Evolutionary conservation across 1,284 basidiomycete species (phyloP), one percentile per base, ranked within the genome.

Genomic region (Ustilago crameri): DNA sequence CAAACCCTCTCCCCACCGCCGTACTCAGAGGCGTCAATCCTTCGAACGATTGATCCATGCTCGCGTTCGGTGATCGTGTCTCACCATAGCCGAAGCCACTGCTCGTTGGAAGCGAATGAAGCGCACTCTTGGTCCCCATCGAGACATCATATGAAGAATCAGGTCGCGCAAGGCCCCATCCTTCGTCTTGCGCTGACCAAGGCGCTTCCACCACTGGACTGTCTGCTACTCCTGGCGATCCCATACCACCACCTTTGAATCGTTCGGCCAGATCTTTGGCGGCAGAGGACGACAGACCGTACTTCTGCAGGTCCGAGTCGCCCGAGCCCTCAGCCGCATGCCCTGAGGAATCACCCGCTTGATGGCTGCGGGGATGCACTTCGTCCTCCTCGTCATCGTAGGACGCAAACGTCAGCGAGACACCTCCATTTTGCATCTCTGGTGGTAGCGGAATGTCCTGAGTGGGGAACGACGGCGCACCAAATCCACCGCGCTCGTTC

Each of bases 321-420:
- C 14, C 44, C 4, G 42, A 3, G 15, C 9, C 20, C 24, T 5
- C 43, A 18, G 5, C 47, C 8, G 20, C 22, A 14, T 9, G 15
- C 32, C 34, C 12, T 14, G 35, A n/a, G 17, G 23, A 12, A 22
- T 18, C 10, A 24, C 22, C 18, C 22, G n/a, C 41, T 12, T 23
- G 5, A 12, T 30, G 24, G 22, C 35, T 35, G 20, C 49, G 45
- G 9, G 50, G 53, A n/a, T 57, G 64, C 4, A 61, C 59, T 3
- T 72, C 73, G 5, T 72, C 68, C 17, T 75, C 73, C 20, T 75
- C 68, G 20, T 75, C 73, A 26, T 75, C 69, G 37, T 68, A 68
- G 1, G 73, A 75, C 15, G 64, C 73, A 50, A 75, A 75, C 14
- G 73, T 73, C 23, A 75, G 73, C 42, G 73, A 75, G n/a, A 75